phyloP scores from a whole-genome alignment of 1,284 basidiomycete genomes.

The Trichosporon faecale region DNA sequence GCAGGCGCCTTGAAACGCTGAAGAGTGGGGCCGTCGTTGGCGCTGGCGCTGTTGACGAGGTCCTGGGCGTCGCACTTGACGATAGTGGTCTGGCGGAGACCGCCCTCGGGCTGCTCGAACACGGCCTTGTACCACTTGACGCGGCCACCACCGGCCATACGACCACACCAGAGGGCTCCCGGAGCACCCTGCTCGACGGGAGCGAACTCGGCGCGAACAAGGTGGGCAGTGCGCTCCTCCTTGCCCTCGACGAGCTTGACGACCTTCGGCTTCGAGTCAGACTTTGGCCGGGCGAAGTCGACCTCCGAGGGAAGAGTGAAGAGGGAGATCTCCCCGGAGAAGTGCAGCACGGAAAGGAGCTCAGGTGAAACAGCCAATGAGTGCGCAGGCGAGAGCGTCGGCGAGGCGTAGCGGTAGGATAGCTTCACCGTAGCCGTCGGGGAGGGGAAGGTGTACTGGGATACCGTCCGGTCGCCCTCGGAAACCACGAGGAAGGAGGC shows the following conservation, averaged over 20 bases:
- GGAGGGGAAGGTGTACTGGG: slow-evolving; percentile 57
- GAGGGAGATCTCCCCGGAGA: slow-evolving; percentile 65
- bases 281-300: slow-evolving; percentile 42
- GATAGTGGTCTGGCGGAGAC: slow-evolving; percentile 44
- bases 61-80: slow-evolving; percentile 56
- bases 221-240: slow-evolving; percentile 36
- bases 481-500: slow-evolving; percentile 65
- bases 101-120: slow-evolving; percentile 59
- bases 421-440: slow-evolving; percentile 53
- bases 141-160: slow-evolving; percentile 62
- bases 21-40: slow-evolving; percentile 12
- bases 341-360: slow-evolving; percentile 62
- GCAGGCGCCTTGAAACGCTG: slow-evolving; percentile 48
- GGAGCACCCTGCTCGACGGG: slow-evolving; percentile 56
- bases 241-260: slow-evolving; percentile 48
- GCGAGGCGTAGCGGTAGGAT: slow-evolving; percentile 60
- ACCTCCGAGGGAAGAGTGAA: slow-evolving; percentile 62
- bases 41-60: slow-evolving; percentile 38
- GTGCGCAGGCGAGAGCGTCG: slow-evolving; percentile 63
- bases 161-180: slow-evolving; percentile 60
- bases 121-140: slow-evolving; percentile 65
- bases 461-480: slow-evolving; percentile 71
- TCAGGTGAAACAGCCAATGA: slow-evolving; percentile 56
- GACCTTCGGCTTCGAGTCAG: slow-evolving; percentile 38
- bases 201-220: slow-evolving; percentile 38